Base-by-base conservation (phyloP, 2,329 filamentous ascomycete species). In the Trichoderma brevicompactum region DNA sequence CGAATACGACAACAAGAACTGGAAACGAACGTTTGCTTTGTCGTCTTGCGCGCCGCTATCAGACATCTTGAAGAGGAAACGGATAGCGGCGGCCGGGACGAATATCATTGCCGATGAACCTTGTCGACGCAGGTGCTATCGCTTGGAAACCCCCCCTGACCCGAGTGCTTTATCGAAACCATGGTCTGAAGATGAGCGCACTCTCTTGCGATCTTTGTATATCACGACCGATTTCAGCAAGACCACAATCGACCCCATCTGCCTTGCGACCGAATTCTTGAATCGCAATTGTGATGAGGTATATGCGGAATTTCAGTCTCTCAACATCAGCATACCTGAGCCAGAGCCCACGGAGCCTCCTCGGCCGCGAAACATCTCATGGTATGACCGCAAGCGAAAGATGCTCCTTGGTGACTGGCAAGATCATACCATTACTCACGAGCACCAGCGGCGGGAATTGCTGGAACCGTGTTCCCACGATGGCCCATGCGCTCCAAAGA, bases 401-500 rank as follows among this genome's bases (percentile, higher is more conserved):
- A 76, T 81, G 67, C 78, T 86, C 6, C 74, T 82, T 50, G 80
- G 81, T 12, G 82, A 87, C 72, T 86, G 84, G 82, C 79, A 84
- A 72, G 82, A 84, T 3, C 80, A 84, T 49, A 87, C 83, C 10
- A 77, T 79, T 53, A 83, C 82, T 3, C 82, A 86, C 68, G 79
- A 85, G 61, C 84, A 86, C 68, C 82, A 87, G 52, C 78, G 82
- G 15, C 82, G 86, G 43, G 83, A 85, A 40, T 79, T 85, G 2
- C 84, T 85, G 58, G 85, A 88, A 64, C 87, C 89, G 3, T 94
- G 91, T 71, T 82, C 83, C 59, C 91, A 94, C 70, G 84, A 87
- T 34, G 90, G 90, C 0, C 83, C 87, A 2, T 94, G 91, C 74
- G 83, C 83, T 15, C 77, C 76, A 3, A 78, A 78, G 4, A 82